phyloP scores from a whole-genome alignment of 495 filamentous ascomycete species.

The Lasiosphaeria miniovina region DNA sequence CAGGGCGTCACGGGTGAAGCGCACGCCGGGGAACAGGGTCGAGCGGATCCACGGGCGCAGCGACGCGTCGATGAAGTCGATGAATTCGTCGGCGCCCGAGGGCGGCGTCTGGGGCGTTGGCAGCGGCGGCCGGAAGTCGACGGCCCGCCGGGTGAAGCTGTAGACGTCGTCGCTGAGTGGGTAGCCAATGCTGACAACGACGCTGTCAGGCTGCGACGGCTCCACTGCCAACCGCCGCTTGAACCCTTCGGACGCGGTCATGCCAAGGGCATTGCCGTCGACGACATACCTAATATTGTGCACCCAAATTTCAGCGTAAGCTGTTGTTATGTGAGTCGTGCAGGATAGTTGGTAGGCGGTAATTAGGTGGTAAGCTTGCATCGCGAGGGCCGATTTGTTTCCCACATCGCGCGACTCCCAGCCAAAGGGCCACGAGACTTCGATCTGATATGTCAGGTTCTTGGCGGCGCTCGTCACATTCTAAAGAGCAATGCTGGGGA shows the following conservation, averaged over 20 bases:
- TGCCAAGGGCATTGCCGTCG: slow-evolving; percentile 23
- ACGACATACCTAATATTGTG: slow-evolving; percentile 11
- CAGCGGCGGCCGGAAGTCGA: slow-evolving; percentile 16
- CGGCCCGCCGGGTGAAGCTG: slow-evolving; percentile 9
- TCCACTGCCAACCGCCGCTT: slow-evolving; percentile 19
- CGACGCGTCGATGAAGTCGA: slow-evolving; percentile 13
- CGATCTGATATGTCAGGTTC: slow-evolving; percentile 22
- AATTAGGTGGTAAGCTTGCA: slow-evolving; percentile 7
- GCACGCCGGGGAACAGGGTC: slow-evolving; percentile 14
- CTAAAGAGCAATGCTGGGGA: slow-evolving; percentile 23
- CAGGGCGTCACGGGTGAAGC: slow-evolving; percentile 15
- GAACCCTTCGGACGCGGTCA: slow-evolving; percentile 18
- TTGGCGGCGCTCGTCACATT: slow-evolving; percentile 18
- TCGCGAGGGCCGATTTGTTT: slow-evolving; percentile 15
- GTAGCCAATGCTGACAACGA: slow-evolving; percentile 25
- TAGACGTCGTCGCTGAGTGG: slow-evolving; percentile 19
- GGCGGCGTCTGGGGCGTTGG: slow-evolving; percentile 10
- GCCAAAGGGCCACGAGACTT: slow-evolving; percentile 23
- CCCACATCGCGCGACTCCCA: slow-evolving; percentile 16
- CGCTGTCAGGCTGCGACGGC: slow-evolving; percentile 13
- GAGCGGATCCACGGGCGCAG: slow-evolving; percentile 18
- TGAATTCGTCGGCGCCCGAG: slow-evolving; percentile 12
- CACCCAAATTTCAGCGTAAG: not conserved
- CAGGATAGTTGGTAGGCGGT: not conserved
- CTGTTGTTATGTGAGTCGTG: not conserved